These are phyloP conservation scores for Vitis riparia DNA, from an alignment of 164 flowering plant species.

Conservation along the genomic window DNA sequence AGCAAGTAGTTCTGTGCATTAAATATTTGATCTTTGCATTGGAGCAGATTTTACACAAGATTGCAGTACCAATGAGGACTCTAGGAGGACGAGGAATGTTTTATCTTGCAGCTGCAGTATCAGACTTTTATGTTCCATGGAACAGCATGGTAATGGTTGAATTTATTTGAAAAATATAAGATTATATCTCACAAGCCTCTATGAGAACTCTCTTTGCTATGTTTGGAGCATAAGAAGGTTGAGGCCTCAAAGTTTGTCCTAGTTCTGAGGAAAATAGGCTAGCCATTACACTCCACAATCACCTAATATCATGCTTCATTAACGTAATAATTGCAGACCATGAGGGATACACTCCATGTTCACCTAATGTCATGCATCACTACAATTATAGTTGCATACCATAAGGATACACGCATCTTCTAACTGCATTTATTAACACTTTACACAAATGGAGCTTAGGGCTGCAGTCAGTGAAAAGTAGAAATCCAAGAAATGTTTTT, in stretches of 20 bases:
- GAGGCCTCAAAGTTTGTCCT: too few relatives aligned
- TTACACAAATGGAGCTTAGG: too few relatives aligned
- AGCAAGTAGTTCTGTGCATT: conserved; percentile 4
- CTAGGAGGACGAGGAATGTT: conserved; percentile 67
- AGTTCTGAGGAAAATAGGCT: too few relatives aligned
- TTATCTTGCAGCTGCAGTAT: conserved; percentile 98
- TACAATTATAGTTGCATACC: not conserved
- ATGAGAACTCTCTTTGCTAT: too few relatives aligned
- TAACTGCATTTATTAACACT: not conserved
- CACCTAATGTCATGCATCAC: not conserved
- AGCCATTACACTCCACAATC: too few relatives aligned
- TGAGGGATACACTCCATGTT: not conserved
- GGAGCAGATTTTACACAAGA: conserved; percentile 65
- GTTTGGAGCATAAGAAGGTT: too few relatives aligned
- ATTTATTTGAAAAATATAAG: not conserved
- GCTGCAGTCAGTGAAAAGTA: not conserved
- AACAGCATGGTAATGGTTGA: conserved; percentile 67
- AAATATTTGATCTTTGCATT: not conserved
- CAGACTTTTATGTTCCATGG: conserved; percentile 99
- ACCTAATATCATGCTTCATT: not conserved
- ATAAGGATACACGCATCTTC: not conserved
- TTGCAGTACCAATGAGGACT: conserved; percentile 50
- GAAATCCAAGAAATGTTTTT: not conserved
- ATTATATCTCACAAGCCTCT: not conserved
- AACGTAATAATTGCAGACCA: too few relatives aligned